Evolutionary conservation across 495 filamentous ascomycete genomes (phyloP).

Genomic region (Aspergillus funiculosus): DNA sequence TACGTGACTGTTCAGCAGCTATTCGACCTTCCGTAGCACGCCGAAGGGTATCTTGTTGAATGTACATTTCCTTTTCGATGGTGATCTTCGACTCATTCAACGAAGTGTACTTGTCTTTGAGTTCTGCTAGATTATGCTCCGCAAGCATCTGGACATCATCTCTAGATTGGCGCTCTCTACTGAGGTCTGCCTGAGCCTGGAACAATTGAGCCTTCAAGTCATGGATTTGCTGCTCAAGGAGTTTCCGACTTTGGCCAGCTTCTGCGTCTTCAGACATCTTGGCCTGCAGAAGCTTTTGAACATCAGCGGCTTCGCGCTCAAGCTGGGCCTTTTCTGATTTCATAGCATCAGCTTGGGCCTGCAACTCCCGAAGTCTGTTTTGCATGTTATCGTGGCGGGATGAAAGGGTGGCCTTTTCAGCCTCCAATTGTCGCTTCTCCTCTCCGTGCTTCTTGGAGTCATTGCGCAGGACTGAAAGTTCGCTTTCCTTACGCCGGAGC

Average conservation of each 20-base stretch:
- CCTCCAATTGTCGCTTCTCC: constrained; percentile 69
- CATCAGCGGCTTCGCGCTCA: constrained; percentile 82
- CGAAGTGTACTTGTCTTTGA: constrained; percentile 80
- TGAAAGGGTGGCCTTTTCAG: constrained; percentile 62
- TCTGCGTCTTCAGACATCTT: constrained; percentile 86
- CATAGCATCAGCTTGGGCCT: constrained; percentile 83
- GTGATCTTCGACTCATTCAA: constrained; percentile 93
- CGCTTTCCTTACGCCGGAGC: constrained; percentile 87
- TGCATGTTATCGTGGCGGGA: constrained; percentile 77
- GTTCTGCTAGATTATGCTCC: constrained; percentile 75
- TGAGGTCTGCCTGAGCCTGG: constrained; percentile 79
- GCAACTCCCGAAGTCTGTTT: constrained; percentile 70
- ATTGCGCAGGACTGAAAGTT: constrained; percentile 74
- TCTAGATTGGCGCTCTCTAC: constrained; percentile 87
- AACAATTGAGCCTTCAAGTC: constrained; percentile 83
- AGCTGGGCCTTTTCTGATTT: constrained; percentile 75
- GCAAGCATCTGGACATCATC: constrained; percentile 90
- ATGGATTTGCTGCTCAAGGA: constrained; percentile 80
- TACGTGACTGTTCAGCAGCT: constrained; percentile 76
- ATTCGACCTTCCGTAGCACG: constrained; percentile 76
- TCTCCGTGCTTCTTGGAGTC: constrained; percentile 74
- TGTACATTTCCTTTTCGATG: constrained; percentile 97
- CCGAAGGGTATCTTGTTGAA: constrained; percentile 90
- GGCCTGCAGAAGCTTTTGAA: constrained; percentile 77
- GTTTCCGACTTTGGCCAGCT: constrained; percentile 74